Base-by-base conservation (phyloP, 768 basidiomycete species). In the Epithele typhae region DNA sequence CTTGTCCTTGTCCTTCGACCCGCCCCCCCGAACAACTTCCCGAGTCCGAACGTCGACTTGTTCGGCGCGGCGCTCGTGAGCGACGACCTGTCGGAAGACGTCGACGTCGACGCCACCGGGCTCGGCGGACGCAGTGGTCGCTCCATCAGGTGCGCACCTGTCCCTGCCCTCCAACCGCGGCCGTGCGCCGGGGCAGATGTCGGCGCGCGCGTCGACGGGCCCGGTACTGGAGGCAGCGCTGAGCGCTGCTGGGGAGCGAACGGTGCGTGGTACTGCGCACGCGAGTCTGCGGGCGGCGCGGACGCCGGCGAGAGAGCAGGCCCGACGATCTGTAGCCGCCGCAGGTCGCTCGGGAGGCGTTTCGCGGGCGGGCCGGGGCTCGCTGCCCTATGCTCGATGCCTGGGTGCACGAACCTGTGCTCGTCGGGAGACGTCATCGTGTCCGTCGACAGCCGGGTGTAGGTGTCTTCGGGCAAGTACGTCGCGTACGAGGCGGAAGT, bases 21-120 rank as follows among this genome's bases (percentile, higher is more conserved):
- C n/a, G n/a, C n/a, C n/a, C 43, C 7, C 40, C 43, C 35, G 43
- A 48, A 15, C 43, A 43, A 30, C 40, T 49, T 46, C 35, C 47
- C 40, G 14, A 37, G 36, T 18, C 44, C n/a, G n/a, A n/a, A n/a
- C n/a, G n/a, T 17, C 6, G 21, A 23, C 18, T 17, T 35, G 23
- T 23, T 35, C 40, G 32, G 18, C 14, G 42, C 33, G 27, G 32
- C 35, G 30, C 18, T 35, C 10, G 21, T 19, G 14, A 11, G 33
- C 3, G 27, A n/a, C n/a, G n/a, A n/a, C n/a, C n/a, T n/a, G n/a
- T n/a, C 40, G 17, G 32, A n/a, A 19, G 30, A 32, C 30, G 30
- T 9, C 30, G 30, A 32, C 15, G 30, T 9, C 30, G 30, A 9
- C 9, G 30, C 9, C 30, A 15, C 30, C 9, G 30, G 30, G 30